These are phyloP conservation scores for Prunus campanulata DNA, from an alignment of 306 rosid species.

Conservation along the genomic window DNA sequence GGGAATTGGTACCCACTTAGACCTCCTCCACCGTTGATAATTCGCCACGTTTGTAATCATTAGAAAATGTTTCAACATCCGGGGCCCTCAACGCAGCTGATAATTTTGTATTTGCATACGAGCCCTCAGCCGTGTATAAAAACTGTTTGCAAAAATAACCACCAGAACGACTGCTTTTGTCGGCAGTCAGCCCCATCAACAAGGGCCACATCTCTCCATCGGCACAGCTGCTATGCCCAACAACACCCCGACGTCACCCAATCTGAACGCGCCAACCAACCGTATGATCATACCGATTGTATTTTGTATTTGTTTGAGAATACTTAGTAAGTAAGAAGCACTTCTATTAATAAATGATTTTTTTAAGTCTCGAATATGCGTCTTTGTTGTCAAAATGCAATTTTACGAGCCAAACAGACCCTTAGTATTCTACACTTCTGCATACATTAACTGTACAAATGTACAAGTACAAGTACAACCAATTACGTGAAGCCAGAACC, in stretches of 20 bases:
- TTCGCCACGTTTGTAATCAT: not conserved
- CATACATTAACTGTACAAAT: too few species aligned
- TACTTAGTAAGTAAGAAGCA: too few species aligned
- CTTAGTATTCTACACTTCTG: not conserved
- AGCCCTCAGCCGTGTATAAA: not conserved
- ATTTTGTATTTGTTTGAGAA: too few species aligned
- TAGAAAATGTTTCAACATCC: not conserved
- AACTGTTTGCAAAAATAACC: too few species aligned
- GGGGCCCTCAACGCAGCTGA: not conserved
- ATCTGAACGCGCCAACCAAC: not conserved
- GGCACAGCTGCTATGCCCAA: not conserved
- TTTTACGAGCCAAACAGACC: too few species aligned
- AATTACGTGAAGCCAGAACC: not conserved
- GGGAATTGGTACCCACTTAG: not conserved
- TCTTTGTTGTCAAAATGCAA: too few species aligned
- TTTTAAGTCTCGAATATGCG: too few species aligned
- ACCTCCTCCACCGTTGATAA: not conserved
- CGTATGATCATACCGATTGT: too few species aligned
- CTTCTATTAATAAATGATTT: too few species aligned
- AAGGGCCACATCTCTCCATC: constrained; percentile 1
- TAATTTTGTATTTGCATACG: too few species aligned
- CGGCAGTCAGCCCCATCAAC: not conserved
- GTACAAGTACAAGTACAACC: too few species aligned
- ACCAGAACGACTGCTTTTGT: not conserved
- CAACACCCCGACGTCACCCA: not conserved